Evolutionary conservation across 306 rosid genomes (phyloP).

Genomic region (Vigna hirtella): DNA sequence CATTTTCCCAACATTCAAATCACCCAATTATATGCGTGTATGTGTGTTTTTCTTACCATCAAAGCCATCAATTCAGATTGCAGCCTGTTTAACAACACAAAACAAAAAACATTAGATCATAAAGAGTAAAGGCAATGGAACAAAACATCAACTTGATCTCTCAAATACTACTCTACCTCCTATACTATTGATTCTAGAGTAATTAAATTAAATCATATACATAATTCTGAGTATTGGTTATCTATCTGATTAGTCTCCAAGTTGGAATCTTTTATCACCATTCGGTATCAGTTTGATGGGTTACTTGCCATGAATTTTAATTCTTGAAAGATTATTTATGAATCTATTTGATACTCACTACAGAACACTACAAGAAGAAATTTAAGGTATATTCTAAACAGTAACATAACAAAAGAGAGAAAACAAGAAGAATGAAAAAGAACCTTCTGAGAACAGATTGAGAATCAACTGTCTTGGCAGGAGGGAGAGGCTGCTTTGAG

Average conservation of each 20-base stretch:
- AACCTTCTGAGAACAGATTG: constrained; percentile 91
- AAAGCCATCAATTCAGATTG: constrained; percentile 96
- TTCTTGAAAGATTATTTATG: too few relatives aligned
- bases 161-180: too few relatives aligned
- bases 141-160: too few relatives aligned
- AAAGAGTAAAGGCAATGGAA: too few relatives aligned
- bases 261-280: neutral
- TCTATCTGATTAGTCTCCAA: too few relatives aligned
- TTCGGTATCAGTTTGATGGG: neutral
- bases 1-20: neutral
- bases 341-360: too few relatives aligned
- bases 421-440: neutral
- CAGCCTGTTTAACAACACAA: constrained; percentile 60
- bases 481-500: constrained; percentile 56
- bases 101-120: neutral
- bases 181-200: too few relatives aligned
- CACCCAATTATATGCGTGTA: neutral
- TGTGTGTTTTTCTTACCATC: constrained; percentile 63
- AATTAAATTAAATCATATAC: too few relatives aligned
- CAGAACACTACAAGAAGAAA: neutral
- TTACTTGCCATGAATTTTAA: too few relatives aligned
- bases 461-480: constrained; percentile 73
- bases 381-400: neutral
- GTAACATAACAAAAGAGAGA: neutral
- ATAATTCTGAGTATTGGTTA: too few relatives aligned